A percentile compares a stretch with the other conserved stretches of the same genome.
Conservation (phyloP, 2,329 filamentous ascomycete genomes). For the Neopestalotiopsis rosae region DNA sequence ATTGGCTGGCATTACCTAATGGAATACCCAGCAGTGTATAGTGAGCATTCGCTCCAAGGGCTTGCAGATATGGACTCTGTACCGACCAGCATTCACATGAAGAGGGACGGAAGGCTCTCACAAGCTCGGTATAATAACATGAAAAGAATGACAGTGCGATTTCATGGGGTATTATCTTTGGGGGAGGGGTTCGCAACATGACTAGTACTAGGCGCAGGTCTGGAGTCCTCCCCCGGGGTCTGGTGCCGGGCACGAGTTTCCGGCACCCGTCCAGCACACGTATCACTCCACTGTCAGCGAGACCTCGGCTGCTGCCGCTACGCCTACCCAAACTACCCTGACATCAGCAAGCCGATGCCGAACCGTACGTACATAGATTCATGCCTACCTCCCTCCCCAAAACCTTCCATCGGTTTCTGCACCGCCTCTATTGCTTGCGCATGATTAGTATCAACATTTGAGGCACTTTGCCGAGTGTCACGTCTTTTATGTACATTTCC, state of each 20-base stretch:
- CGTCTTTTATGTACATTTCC: background rate
- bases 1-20: background rate
- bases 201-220: background rate
- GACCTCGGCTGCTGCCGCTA: conserved; percentile 3
- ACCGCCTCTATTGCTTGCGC: background rate
- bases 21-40: background rate
- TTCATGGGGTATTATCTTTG: background rate
- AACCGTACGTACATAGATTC: background rate
- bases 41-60: too few species aligned
- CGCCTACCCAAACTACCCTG: background rate
- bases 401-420: conserved; percentile 13
- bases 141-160: background rate
- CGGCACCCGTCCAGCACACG: background rate
- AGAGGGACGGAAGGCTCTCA: background rate
- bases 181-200: background rate
- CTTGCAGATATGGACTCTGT: background rate
- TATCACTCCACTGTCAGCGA: background rate
- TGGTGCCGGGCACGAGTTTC: background rate
- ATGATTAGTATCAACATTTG: background rate
- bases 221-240: background rate
- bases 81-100: background rate
- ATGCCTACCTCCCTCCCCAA: background rate
- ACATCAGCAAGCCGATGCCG: conserved; percentile 16
- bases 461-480: conserved; percentile 2
- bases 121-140: background rate